phyloP scores from a whole-genome alignment of 2,329 filamentous ascomycete genomes.

The Paraphaeosphaeria sporulosa region DNA sequence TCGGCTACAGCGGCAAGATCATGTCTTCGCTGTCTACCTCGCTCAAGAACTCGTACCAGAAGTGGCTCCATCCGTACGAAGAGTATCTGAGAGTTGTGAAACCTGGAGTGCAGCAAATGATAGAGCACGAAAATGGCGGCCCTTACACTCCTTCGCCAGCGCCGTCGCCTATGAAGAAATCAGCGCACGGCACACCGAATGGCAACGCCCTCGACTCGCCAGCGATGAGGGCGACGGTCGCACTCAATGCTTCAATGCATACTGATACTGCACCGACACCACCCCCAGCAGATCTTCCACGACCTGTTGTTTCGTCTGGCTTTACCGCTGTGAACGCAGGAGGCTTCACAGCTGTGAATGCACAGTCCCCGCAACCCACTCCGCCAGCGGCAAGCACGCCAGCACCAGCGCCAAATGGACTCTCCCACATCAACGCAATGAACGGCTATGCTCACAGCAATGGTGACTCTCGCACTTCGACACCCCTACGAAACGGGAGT shows the following conservation, averaged over 20 bases:
- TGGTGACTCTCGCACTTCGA: constrained; percentile 62
- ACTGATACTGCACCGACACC: constrained; percentile 37
- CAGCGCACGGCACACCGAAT: constrained; percentile 58
- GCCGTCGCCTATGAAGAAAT: constrained; percentile 73
- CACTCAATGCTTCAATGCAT: constrained; percentile 64
- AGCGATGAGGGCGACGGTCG: constrained; percentile 64
- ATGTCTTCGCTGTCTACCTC: constrained; percentile 99
- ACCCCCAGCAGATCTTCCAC: constrained; percentile 63
- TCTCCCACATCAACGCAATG: constrained; percentile 66
- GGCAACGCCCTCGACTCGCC: constrained; percentile 71
- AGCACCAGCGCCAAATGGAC: constrained; percentile 45
- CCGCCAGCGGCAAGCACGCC: constrained; percentile 22
- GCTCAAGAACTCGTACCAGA: constrained; percentile 96
- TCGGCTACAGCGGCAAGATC: constrained; percentile 98
- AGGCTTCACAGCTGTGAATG: constrained; percentile 73
- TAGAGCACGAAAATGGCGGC: constrained; percentile 92
- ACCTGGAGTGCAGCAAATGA: constrained; percentile 93
- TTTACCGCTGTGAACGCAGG: constrained; percentile 75
- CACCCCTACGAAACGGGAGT: constrained; percentile 68
- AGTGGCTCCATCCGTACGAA: constrained; percentile 96
- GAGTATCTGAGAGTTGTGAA: constrained; percentile 91
- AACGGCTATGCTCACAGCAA: constrained; percentile 62
- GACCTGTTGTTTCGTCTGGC: constrained; percentile 64
- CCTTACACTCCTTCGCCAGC: constrained; percentile 82
- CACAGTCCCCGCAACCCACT: constrained; percentile 38